Percentiles rank a stretch among this genome's conserved stretches.
phyloP scores from a whole-genome alignment of 1,284 basidiomycete genomes.

The Puccinia coronata region DNA sequence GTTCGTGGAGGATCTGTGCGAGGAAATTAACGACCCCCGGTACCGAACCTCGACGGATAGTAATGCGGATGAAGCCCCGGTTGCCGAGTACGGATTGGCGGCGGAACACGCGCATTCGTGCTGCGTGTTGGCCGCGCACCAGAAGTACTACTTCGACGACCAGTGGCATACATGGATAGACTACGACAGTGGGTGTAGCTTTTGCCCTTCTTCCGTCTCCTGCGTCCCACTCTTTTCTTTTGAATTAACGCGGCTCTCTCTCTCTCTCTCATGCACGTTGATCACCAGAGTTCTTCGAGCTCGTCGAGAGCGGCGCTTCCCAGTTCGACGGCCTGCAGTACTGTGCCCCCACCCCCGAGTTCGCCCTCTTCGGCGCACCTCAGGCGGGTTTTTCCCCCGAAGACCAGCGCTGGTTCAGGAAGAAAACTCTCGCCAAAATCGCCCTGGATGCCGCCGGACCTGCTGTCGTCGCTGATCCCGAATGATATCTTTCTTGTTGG shows the following conservation, averaged over 20 bases:
- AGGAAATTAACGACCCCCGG: conserved; percentile 25
- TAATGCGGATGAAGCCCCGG: not conserved
- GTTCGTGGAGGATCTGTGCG: conserved; percentile 40
- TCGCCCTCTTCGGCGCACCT: conserved; percentile 48
- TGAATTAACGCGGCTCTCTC: not conserved
- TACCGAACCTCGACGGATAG: not conserved
- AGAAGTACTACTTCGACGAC: conserved; percentile 47
- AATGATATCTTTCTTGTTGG: too few species aligned
- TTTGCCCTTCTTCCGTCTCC: not conserved
- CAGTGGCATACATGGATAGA: conserved; percentile 51
- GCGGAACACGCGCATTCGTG: conserved; percentile 51
- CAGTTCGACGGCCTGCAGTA: conserved; percentile 49
- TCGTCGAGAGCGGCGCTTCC: conserved; percentile 35
- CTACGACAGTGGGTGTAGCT: conserved; percentile 44
- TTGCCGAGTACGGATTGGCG: conserved; percentile 47
- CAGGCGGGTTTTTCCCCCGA: conserved; percentile 51
- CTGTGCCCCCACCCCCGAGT: conserved; percentile 40
- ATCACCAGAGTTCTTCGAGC: conserved; percentile 49
- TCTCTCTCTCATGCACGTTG: too few species aligned
- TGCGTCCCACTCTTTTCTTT: not conserved
- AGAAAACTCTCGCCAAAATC: conserved; percentile 8
- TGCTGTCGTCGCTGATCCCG: not conserved
- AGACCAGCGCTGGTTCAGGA: conserved; percentile 48
- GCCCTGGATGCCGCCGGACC: not conserved
- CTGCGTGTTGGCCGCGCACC: conserved; percentile 49